A percentile compares a stretch with the other conserved stretches of the same genome.
phyloP scores from a whole-genome alignment of 805 yeast genomes.

The Metschnikowia lochheadii region DNA sequence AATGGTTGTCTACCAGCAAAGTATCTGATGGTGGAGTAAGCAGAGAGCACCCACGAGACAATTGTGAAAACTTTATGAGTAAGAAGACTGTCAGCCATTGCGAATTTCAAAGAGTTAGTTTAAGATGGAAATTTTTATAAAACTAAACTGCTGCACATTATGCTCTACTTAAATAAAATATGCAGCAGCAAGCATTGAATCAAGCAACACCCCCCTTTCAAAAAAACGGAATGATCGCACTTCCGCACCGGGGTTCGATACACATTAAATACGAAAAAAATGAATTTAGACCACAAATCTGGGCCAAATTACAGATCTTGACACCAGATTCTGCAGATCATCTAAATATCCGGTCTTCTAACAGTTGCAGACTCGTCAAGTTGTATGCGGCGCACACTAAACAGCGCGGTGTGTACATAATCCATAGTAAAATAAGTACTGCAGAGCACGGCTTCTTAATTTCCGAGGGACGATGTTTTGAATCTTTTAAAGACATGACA shows the following conservation, averaged over 20 bases:
- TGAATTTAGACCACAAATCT: not conserved
- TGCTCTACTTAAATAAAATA: constrained; percentile 1
- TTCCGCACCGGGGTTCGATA: not conserved
- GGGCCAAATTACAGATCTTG: not conserved
- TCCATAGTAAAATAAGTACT: not conserved
- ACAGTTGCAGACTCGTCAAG: not conserved
- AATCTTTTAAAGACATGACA: not conserved
- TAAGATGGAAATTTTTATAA: not conserved
- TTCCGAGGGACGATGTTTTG: not conserved
- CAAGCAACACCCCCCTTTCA: not conserved
- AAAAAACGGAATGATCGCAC: not conserved
- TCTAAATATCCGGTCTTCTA: not conserved
- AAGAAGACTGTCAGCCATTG: constrained; percentile 12
- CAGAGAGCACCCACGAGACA: constrained; percentile 51
- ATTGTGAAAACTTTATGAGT: constrained; percentile 45
- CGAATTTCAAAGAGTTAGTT: not conserved
- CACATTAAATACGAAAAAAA: not conserved
- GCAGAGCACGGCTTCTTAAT: not conserved
- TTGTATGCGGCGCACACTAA: not conserved
- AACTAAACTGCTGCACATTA: not conserved
- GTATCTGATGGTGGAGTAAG: constrained; percentile 53
- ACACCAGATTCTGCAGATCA: not conserved
- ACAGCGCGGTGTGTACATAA: not conserved
- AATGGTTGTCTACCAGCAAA: constrained; percentile 52
- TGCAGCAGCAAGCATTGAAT: constrained; percentile 6